Base-by-base conservation (phyloP, 805 yeast genomes). In the Kodamaea leandrae region DNA sequence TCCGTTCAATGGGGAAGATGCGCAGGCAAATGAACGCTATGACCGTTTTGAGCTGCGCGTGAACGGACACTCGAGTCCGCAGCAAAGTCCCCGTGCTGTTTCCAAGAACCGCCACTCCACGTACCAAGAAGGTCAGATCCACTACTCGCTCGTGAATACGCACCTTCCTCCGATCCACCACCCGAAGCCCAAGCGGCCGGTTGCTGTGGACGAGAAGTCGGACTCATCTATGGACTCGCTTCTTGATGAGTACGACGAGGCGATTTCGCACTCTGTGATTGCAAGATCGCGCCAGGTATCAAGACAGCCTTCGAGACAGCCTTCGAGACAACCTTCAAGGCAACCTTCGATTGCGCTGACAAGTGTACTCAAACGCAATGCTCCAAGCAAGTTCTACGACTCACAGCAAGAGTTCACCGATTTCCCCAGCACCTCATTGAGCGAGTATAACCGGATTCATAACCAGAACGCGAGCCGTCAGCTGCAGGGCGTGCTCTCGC, bases 181-280 rank as follows among this genome's bases (percentile, higher is more conserved):
- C 57, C 21, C 61, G 57, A 2, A 54, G 50, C 20, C 60, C 66
- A 13, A 49, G 64, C 19, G 54, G n/a, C 52, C 43, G 8, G 55
- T 59, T 2, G 36, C 33, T 28, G 20, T 25, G 9, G 52, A 48
- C 26, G 44, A 46, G 13, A 42, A 45, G 19, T 43, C 48, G 18
- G 50, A 48, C 37, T 43, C 49, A n/a, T 57, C 62, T 14, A 60
- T 67, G 67, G 72, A 71, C 53, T 62, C 72, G 12, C 53, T 70
- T 15, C 50, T 68, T 23, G 72, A 71, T 50, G 66, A 72, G 55
- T 59, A 72, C 57, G 68, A 72, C 47, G 77, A 71, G 25, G 70
- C 66, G 18, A 57, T 68, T 17, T 61, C 63, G 48, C 30, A 58
- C 64, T 54, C 64, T 1, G 48, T 54, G 17, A 50, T 54, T 9